Percentiles rank a stretch among this genome's conserved stretches.
These are phyloP conservation scores for Glycine latifolia DNA, from an alignment of 306 rosid species.

Conservation along the genomic window DNA sequence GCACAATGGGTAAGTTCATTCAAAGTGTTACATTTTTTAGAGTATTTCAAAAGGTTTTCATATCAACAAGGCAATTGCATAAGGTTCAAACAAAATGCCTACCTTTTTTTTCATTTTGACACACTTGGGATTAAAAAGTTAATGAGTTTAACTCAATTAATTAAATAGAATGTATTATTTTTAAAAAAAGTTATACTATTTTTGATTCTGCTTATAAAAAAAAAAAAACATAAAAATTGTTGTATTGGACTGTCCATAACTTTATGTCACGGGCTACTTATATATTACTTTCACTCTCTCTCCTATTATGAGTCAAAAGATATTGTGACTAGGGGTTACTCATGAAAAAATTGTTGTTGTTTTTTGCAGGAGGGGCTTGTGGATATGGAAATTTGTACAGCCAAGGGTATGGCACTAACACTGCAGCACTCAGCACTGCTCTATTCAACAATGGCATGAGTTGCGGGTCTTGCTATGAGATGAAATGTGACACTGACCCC, in stretches of 20 bases:
- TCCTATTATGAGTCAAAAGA: too few relatives aligned
- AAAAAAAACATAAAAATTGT: neutral
- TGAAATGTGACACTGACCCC: slow-evolving; percentile 78
- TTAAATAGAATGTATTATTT: too few relatives aligned
- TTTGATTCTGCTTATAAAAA: too few relatives aligned
- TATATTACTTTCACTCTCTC: too few relatives aligned
- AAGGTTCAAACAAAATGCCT: too few relatives aligned
- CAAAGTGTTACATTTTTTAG: neutral
- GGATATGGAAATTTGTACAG: slow-evolving; percentile 94
- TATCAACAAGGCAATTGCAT: neutral
- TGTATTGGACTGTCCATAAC: too few relatives aligned
- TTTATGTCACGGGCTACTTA: too few relatives aligned
- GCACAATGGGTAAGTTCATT: slow-evolving; percentile 87
- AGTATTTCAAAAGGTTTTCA: too few relatives aligned
- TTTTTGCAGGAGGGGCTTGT: slow-evolving; percentile 84
- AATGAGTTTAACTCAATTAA: too few relatives aligned
- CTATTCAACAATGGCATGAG: slow-evolving; percentile 92
- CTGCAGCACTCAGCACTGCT: slow-evolving; percentile 98
- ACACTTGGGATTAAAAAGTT: neutral
- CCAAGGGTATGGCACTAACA: slow-evolving; percentile 97
- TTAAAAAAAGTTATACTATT: too few relatives aligned
- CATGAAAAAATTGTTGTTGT: too few relatives aligned
- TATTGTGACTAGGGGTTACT: too few relatives aligned
- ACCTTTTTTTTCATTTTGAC: slow-evolving; percentile 2
- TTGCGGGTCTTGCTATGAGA: slow-evolving; percentile 95